Percentiles rank a stretch among this genome's conserved stretches.
Conservation (phyloP, 2,329 filamentous ascomycete species). For the Penicillium sp. region DNA sequence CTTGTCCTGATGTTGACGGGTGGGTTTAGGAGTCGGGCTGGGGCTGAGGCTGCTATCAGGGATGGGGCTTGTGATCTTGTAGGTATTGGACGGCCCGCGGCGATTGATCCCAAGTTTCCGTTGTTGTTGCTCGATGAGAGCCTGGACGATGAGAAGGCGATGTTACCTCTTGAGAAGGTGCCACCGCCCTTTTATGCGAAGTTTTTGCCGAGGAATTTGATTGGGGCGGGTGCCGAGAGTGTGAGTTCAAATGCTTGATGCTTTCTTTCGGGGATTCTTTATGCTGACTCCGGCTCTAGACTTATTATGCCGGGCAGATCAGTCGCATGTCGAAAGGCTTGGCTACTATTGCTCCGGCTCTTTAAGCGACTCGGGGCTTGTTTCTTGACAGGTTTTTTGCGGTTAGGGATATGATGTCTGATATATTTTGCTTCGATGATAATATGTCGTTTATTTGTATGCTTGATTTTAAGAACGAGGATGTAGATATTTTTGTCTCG, state of each 20-base stretch:
- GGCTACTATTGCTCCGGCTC: too few species aligned
- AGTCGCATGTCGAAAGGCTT: too few species aligned
- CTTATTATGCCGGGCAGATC: too few species aligned
- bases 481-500: too few species aligned
- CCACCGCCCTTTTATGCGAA: slow-evolving; percentile 22
- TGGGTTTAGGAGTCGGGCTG: slow-evolving; percentile 57
- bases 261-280: background rate
- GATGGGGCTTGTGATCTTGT: slow-evolving; percentile 51
- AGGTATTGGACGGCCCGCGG: slow-evolving; percentile 49
- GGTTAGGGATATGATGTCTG: too few species aligned
- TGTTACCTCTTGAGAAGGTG: slow-evolving; percentile 24
- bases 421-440: too few species aligned
- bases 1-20: slow-evolving; percentile 60
- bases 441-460: too few species aligned
- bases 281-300: background rate
- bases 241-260: slow-evolving; percentile 19
- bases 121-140: slow-evolving; percentile 31
- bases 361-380: too few species aligned
- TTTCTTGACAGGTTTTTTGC: too few species aligned
- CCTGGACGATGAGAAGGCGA: slow-evolving; percentile 25
- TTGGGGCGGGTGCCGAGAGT: slow-evolving; percentile 32
- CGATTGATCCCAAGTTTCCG: slow-evolving; percentile 46
- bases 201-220: slow-evolving; percentile 24
- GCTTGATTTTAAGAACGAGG: too few species aligned
- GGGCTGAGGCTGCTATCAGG: slow-evolving; percentile 50